Percentiles rank a stretch among this genome's conserved stretches.
Evolutionary conservation across 2,329 filamentous ascomycete species (phyloP).

Genomic region (Phialophora verrucosa): DNA sequence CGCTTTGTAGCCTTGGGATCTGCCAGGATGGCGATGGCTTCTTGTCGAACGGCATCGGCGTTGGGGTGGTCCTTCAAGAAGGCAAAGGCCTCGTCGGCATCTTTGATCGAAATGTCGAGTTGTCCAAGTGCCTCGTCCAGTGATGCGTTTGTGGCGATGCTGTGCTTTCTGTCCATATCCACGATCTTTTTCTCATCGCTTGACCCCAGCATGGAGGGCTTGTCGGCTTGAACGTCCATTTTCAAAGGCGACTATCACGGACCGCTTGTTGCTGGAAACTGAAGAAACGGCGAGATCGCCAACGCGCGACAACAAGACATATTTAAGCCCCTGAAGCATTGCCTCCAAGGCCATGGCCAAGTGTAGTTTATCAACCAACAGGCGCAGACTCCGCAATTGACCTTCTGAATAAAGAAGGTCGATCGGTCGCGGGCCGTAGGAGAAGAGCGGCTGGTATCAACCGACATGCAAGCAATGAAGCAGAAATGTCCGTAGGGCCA

Average conservation of each 20-base stretch:
- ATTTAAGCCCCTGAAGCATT: conserved; percentile 10
- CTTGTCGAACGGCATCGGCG: conserved; percentile 31
- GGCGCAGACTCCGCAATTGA: background rate
- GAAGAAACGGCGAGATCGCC: background rate
- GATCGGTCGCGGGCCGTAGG: conserved; percentile 4
- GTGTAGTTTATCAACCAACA: background rate
- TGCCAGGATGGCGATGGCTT: conserved; percentile 33
- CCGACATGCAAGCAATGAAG: background rate
- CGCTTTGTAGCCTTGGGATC: conserved; percentile 28
- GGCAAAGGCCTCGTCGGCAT: conserved; percentile 36
- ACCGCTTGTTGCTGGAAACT: background rate
- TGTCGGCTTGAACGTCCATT: conserved; percentile 12
- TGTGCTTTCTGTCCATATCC: conserved; percentile 1
- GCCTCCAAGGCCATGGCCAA: background rate
- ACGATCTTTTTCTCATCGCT: background rate
- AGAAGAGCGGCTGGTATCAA: conserved; percentile 8
- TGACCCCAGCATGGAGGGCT: background rate
- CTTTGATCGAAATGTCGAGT: conserved; percentile 31
- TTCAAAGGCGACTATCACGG: background rate
- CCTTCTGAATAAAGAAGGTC: conserved; percentile 8
- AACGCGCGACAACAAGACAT: conserved; percentile 5
- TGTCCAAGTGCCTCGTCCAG: conserved; percentile 29
- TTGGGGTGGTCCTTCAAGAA: conserved; percentile 35
- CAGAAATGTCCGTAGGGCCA: background rate
- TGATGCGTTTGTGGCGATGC: conserved; percentile 2